A percentile compares a stretch with the other conserved stretches of the same genome.
Evolutionary conservation across 2,329 filamentous ascomycete species (phyloP).

Genomic region (Fusarium succisae): DNA sequence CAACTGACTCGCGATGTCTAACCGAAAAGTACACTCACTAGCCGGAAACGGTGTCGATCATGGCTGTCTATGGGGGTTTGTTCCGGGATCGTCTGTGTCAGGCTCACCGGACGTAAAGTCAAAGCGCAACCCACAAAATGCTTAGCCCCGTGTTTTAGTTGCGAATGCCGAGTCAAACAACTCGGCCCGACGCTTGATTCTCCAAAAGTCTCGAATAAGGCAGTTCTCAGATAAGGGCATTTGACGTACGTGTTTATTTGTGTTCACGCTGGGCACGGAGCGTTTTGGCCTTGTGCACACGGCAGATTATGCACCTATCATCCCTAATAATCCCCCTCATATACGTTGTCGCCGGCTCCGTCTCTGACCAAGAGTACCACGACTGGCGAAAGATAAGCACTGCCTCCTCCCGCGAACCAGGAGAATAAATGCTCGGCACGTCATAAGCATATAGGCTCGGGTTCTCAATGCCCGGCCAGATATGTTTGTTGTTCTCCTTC

Average conservation of each 20-base stretch:
- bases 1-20: not conserved
- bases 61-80: not conserved
- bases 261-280: not conserved
- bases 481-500: not conserved
- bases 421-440: not conserved
- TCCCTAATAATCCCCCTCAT: not conserved
- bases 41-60: not conserved
- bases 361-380: constrained; percentile 23
- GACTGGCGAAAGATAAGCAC: constrained; percentile 13
- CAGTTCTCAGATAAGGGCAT: not conserved
- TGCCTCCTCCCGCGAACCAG: constrained; percentile 8
- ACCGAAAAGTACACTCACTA: not conserved
- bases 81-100: not conserved
- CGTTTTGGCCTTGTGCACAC: too few species aligned
- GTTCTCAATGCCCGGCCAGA: constrained; percentile 12
- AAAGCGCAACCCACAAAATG: not conserved
- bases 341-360: not conserved
- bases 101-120: not conserved
- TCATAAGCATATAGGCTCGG: not conserved
- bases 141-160: not conserved
- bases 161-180: accelerated
- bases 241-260: not conserved
- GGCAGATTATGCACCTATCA: not conserved
- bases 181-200: not conserved
- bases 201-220: too few species aligned